Base-by-base conservation (phyloP, 139 green algal genomes). In the Tetradesmus obliquus region DNA sequence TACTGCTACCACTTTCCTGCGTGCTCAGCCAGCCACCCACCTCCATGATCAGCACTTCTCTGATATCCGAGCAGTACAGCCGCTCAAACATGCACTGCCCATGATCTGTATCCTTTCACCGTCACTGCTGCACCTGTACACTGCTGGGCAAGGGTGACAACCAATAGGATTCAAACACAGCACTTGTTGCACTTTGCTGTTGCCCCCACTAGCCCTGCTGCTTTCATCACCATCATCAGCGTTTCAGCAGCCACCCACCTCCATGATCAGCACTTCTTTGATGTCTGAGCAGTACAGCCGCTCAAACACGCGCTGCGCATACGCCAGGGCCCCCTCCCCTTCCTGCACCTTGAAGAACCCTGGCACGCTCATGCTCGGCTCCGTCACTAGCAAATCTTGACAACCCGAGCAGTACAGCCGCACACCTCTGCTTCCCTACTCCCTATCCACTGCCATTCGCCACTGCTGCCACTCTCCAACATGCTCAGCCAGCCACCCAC, bases 241-340 rank as follows among this genome's bases (percentile, higher is more conserved):
- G 32, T 45, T 45, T 45, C 32, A 45, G 32, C 79, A 24, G 32
- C 45, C 32, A 71, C 86, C 3, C 79, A 97, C 97, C 90, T 97
- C 93, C 95, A 98, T 98, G 9, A 87, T 89, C 0, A 94, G 60
- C 76, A 98, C 93, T 0, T 92, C 83, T 62, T 97, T 71, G 12
- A 99, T 97, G 93, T 99, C 98, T 2, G 82, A 32, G 2, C 51
- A 92, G 79, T 96, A 97, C 55, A 96, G 87, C 24, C 94, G 91
- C 86, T 94, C 86, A 91, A 98, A 99, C 4, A 99, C 87, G 5
- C 96, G 91, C 79, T 58, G 58, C 0, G 96, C 96, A 91, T 97
- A 99, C 12, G 91, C 94, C 17, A 93, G n/a, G 4, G 88, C 24
- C 19, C 24, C 84, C 93, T 98, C 97, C 0, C 82, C 95, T 45